phyloP scores from a whole-genome alignment of 1,284 basidiomycete genomes.

The Microstroma glucosiphilum region DNA sequence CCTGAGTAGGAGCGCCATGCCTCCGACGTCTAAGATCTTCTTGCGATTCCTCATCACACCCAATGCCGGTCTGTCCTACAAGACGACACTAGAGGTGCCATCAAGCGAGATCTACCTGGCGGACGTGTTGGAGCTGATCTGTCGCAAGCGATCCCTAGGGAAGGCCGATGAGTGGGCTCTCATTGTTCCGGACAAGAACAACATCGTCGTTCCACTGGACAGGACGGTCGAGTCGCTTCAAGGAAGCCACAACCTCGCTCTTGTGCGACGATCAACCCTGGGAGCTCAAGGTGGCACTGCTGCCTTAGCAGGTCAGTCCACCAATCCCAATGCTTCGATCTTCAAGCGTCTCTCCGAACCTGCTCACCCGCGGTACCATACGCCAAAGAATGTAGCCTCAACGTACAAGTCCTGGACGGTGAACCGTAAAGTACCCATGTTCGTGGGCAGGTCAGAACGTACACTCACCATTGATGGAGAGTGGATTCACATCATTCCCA shows the following conservation, averaged over 20 bases:
- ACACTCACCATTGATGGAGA: slow-evolving; percentile 89
- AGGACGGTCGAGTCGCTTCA: slow-evolving; percentile 89
- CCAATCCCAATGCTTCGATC: slow-evolving; percentile 70
- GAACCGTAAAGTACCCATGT: slow-evolving; percentile 6
- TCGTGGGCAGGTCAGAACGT: slow-evolving; percentile 65
- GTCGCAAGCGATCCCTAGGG: slow-evolving; percentile 38
- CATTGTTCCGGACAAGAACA: slow-evolving; percentile 33
- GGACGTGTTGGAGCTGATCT: slow-evolving; percentile 70
- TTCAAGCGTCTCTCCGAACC: slow-evolving; percentile 69
- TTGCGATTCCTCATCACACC: slow-evolving; percentile 41
- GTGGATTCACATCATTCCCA: slow-evolving; percentile 64
- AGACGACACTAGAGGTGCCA: slow-evolving; percentile 54
- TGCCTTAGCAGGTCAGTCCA: slow-evolving; percentile 54
- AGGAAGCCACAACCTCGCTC: slow-evolving; percentile 73
- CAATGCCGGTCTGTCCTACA: slow-evolving; percentile 38
- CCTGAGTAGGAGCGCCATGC: slow-evolving; percentile 24
- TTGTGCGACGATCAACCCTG: slow-evolving; percentile 62
- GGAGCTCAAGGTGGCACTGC: slow-evolving; percentile 50
- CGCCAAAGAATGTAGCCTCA: slow-evolving; percentile 44
- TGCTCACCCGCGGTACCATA: slow-evolving; percentile 53
- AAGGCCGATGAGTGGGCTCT: slow-evolving; percentile 44
- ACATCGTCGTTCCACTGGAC: slow-evolving; percentile 81
- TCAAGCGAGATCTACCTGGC: slow-evolving; percentile 86
- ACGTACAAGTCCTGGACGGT: slow-evolving; percentile 59
- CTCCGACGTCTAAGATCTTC: slow-evolving; percentile 32